Percentiles rank a stretch among this genome's conserved stretches.
These are phyloP conservation scores for Lecanicillium sp. DNA, from an alignment of 2,329 filamentous ascomycete genomes.

Conservation along the genomic window DNA sequence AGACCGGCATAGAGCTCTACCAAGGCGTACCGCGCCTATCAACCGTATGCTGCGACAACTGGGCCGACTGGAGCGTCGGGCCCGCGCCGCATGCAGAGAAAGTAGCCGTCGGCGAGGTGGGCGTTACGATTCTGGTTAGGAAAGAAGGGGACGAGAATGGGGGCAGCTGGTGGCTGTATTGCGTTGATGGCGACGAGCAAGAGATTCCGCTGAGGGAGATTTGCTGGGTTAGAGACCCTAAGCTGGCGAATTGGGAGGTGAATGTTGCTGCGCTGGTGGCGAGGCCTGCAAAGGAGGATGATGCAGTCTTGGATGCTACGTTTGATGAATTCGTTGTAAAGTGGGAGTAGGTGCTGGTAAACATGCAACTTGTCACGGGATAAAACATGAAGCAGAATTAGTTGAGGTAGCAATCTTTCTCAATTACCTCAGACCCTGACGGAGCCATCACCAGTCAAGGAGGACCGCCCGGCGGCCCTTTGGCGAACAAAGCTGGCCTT, in stretches of 20 bases:
- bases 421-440: constrained; percentile 29
- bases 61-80: constrained; percentile 67
- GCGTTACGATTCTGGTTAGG: constrained; percentile 34
- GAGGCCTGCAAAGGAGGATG: constrained; percentile 16
- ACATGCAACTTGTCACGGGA: neutral
- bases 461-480: constrained; percentile 27
- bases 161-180: constrained; percentile 57
- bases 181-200: constrained; percentile 39
- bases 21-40: constrained; percentile 53
- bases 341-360: constrained; percentile 1
- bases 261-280: constrained; percentile 36
- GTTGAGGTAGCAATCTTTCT: constrained; percentile 26
- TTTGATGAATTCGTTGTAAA: constrained; percentile 6
- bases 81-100: constrained; percentile 31
- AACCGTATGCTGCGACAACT: constrained; percentile 63
- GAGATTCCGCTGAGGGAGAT: constrained; percentile 62
- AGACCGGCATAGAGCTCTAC: constrained; percentile 70
- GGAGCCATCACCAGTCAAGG: constrained; percentile 20
- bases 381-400: neutral
- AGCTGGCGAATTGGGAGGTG: constrained; percentile 2
- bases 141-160: constrained; percentile 44
- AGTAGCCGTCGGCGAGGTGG: constrained; percentile 17
- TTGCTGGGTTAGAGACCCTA: constrained; percentile 50
- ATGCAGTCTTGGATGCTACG: constrained; percentile 1
- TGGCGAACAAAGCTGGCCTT: neutral